phyloP scores from a whole-genome alignment of 2,329 filamentous ascomycete species.

The Fonsecaea multimorphosa region DNA sequence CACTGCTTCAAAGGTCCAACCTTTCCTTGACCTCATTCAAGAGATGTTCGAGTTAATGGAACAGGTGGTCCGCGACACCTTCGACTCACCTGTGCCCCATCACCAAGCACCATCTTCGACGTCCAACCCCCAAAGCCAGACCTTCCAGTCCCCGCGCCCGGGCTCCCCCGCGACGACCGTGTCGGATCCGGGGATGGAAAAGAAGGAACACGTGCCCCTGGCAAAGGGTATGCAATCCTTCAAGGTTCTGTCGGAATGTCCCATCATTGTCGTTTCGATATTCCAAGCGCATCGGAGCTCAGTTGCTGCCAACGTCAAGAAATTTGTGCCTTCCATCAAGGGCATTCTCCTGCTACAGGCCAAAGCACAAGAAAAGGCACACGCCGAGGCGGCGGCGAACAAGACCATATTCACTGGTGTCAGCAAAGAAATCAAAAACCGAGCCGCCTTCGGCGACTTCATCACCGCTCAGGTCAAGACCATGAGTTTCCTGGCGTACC shows the following conservation, averaged over 20 bases:
- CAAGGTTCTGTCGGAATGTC: constrained; percentile 96
- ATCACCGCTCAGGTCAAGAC: constrained; percentile 99
- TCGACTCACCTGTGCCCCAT: constrained; percentile 71
- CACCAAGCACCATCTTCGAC: constrained; percentile 51
- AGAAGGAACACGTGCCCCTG: constrained; percentile 79
- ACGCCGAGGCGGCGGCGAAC: constrained; percentile 78
- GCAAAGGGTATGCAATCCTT: constrained; percentile 98
- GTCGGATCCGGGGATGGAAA: constrained; percentile 80
- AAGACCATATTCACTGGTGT: constrained; percentile 90
- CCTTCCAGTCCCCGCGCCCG: constrained; percentile 85
- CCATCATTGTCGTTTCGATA: constrained; percentile 97
- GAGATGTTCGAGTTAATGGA: constrained; percentile 97
- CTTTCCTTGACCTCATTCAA: constrained; percentile 88
- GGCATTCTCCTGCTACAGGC: constrained; percentile 86
- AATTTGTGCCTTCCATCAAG: constrained; percentile 94
- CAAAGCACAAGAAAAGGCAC: constrained; percentile 89
- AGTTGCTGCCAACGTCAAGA: constrained; percentile 82
- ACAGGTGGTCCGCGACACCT: constrained; percentile 89
- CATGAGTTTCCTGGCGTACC: constrained; percentile 96
- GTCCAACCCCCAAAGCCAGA: constrained; percentile 61
- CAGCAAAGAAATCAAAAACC: constrained; percentile 89
- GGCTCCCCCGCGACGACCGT: constrained; percentile 82
- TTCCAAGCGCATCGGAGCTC: constrained; percentile 88
- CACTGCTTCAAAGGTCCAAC: constrained; percentile 80
- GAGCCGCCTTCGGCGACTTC: constrained; percentile 93